Conservation (phyloP, 768 basidiomycete species). For the Auricularia sp. region DNA sequence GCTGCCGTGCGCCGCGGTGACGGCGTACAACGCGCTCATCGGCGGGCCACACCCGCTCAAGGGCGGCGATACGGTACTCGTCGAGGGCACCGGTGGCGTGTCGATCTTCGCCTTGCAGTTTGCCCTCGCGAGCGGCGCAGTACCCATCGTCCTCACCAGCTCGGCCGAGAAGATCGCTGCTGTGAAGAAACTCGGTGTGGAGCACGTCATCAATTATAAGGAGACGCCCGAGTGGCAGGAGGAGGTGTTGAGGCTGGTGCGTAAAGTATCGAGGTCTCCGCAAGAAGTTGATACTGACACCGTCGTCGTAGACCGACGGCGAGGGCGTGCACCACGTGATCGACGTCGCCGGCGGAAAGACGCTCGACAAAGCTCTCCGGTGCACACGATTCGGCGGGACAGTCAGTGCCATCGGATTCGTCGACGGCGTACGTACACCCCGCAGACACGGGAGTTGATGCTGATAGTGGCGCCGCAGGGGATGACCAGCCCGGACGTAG, state of each 20-base stretch:
- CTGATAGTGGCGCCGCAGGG: too few species aligned
- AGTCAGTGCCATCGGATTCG: constrained; percentile 40
- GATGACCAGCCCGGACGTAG: constrained; percentile 10
- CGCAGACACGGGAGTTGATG: neutral
- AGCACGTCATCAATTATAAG: constrained; percentile 53
- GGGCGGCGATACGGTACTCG: constrained; percentile 48
- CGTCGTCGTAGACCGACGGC: constrained; percentile 17
- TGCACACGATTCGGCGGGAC: constrained; percentile 32
- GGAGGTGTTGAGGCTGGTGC: constrained; percentile 36
- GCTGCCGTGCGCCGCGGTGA: constrained; percentile 44
- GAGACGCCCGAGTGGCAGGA: constrained; percentile 48
- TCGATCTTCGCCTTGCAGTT: constrained; percentile 50
- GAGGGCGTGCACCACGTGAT: constrained; percentile 28
- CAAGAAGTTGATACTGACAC: neutral
- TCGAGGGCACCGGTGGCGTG: constrained; percentile 48
- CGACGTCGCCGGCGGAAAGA: constrained; percentile 47
- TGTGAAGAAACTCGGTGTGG: constrained; percentile 40
- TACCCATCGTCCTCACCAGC: constrained; percentile 57
- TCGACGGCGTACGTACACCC: constrained; percentile 26
- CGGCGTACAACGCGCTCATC: constrained; percentile 50
- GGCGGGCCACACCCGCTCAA: constrained; percentile 37
- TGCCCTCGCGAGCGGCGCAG: constrained; percentile 51
- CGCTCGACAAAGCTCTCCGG: constrained; percentile 34
- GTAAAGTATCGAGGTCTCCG: constrained; percentile 6
- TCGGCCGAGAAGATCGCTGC: constrained; percentile 51